Base-by-base conservation (phyloP, 2,329 filamentous ascomycete species). In the Botrytis tulipae region DNA sequence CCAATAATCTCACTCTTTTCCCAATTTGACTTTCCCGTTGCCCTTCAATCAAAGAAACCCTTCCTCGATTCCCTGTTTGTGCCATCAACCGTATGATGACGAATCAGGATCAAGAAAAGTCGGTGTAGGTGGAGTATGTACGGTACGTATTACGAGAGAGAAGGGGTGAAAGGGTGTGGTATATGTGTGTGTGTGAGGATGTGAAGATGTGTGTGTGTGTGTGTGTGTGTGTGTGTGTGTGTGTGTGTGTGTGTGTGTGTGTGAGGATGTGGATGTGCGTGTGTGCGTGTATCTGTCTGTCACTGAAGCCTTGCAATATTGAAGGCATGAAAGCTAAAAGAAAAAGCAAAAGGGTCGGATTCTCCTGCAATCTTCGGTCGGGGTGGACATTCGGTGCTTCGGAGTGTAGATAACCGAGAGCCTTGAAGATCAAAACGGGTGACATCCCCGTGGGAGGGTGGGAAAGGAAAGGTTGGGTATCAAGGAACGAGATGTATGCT, bases 31-130 rank as follows among this genome's bases (percentile, higher is more conserved):
- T 32, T 57, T 54, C 48, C 48, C n/a, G 48, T 54, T 18, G 29
- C n/a, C 57, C 3, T 44, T 29, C 61, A 20, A 44, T 32, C n/a
- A 9, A 6, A 29, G 60, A 40, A 20, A 42, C 8, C 18, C 14
- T 65, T 22, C 29, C 40, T 16, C 59, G 16, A 29, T 12, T 65
- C 40, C 61, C 18, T 32, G 40, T 22, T 32, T 29, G 46, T 54
- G 40, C 51, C 32, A 54, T 40, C 9, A 67, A 29, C 35, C 65
- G 65, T 67, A 51, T 54, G 46, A 67, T 67, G 65, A 67, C 65
- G 65, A 67, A 67, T 67, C 46, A 54, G 65, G 37, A 54, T 29
- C 65, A 29, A 40, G 16, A 29, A 67, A 65, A 65, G 40, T 65
- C 61, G 61, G 40, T 63, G 61, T 62, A 57, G n/a, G 51, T 57